Conservation (phyloP, 306 rosid species). For the Albizia julibrissin region DNA sequence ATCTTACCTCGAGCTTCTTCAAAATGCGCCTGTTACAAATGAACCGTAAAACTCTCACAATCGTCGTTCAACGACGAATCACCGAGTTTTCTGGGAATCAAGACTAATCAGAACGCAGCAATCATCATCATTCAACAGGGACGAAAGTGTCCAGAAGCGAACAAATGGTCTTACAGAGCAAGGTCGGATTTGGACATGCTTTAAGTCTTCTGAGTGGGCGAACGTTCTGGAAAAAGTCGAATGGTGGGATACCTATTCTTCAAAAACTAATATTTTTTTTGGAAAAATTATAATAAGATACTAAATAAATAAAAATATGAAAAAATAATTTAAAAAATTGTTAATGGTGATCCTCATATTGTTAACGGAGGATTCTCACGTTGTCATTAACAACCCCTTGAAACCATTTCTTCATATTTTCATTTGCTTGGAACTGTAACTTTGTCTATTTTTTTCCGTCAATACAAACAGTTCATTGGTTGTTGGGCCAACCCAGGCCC, state of each 20-base stretch:
- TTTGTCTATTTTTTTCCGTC: no score
- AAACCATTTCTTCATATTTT: no score
- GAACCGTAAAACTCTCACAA: neutral
- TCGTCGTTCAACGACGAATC: neutral
- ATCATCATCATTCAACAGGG: no score
- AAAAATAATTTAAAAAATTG: no score
- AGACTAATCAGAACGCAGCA: neutral
- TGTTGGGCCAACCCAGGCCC: neutral
- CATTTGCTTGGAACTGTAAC: no score
- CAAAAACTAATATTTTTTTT: no score
- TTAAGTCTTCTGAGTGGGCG: neutral
- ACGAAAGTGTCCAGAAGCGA: neutral
- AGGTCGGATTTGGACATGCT: neutral
- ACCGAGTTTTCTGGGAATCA: neutral
- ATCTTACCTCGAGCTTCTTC: neutral
- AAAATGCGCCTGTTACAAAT: neutral
- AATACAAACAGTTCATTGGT: neutral
- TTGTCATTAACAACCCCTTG: no score
- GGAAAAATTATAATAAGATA: no score
- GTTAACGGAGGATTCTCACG: no score
- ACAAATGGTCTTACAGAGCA: neutral
- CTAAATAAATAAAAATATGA: no score
- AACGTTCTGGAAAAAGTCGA: slow-evolving; percentile 34
- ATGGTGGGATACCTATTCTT: no score
- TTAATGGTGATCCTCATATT: no score